Evolutionary conservation across 805 yeast genomes (phyloP), one percentile per base, ranked within the genome.

Genomic region (Schwanniomyces sp.): DNA sequence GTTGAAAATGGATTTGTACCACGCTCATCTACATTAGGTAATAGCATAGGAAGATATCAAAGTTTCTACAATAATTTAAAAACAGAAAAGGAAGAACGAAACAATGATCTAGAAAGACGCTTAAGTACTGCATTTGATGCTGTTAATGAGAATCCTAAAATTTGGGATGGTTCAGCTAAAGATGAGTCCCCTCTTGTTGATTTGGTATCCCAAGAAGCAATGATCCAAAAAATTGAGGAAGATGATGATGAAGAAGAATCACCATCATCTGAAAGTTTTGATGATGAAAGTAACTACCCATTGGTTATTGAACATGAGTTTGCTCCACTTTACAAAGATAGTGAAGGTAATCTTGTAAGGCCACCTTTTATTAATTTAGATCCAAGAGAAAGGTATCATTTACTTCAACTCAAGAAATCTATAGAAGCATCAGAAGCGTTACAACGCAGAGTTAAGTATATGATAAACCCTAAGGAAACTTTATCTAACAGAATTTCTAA

Each of bases 361-460:
- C 78, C 78, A 0, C 76, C 78, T 5, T 70, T 74, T 52, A 73
- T 74, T 36, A 71, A 70, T 40, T 59, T 72, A 40, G 77, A 72
- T 47, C 78, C 78, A 1, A 50, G 69, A 30, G 78, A 74, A 51
- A 56, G 78, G 25, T 69, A 74, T 49, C 72, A 70, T 11, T 59
- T 74, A 46, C 54, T 73, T 27, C 76, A 71, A 51, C 52, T 72
- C 41, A 74, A 73, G 46, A 59, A 62, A 50, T 62, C 74, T 2
- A 56, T 72, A 8, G 70, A 72, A 47, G 67, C 70, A 4, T 61
- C 74, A 0, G 66, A 67, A 36, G 56, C 61, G 6, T 52, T 72
- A 34, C 69, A 70, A 44, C 51, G 56, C 25, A 54, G 67, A 46
- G 57, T 70, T 40, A 72, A 66, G 53, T 70, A 70, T 42, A 72